Base-by-base conservation (phyloP, 1,284 basidiomycete genomes). In the Ganoderma sp. region DNA sequence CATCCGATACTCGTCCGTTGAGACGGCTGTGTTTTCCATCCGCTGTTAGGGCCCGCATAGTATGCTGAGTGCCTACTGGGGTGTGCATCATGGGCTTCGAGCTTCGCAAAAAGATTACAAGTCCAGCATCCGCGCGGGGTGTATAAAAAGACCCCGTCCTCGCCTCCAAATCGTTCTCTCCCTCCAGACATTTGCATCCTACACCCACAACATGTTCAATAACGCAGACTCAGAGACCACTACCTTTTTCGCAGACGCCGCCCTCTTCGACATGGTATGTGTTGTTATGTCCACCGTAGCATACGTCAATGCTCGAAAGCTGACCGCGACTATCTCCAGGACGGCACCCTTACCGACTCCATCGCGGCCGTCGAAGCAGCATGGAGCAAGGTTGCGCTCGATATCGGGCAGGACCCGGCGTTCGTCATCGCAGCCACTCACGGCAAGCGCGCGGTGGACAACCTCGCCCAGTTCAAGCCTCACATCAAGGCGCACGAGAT, bases 341-440 rank as follows among this genome's bases (percentile, higher is more conserved):
- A 90, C 75, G 90, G 90, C 56, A 92, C 90, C 9, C 81, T 92
- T 64, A 92, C 91, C 63, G 90, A 92, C 76, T 91, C 90, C 41
- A 92, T 92, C 75, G 82, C 88, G 34, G 91, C 91, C 10, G 90
- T 93, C 70, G 91, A 93, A 78, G 90, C 90, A 19, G 92, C 92
- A 9, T 93, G 92, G 92, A 86, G 86, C 48, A 89, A 89, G 73
- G 90, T 93, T 63, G 91, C 92, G 3, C 81, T 81, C 56, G 89
- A 91, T 77, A 85, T 91, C 60, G 88, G 88, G 64, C 85, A 88
- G 77, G 88, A 91, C 78, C 89, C 88, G 14, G 81, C 80, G 67
- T 83, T 85, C 67, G 87, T 91, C 69, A 90, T 90, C 76, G 86
- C 87, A 39, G 89, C 90, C 50, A 93, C 91, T 15, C 92, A 93